Evolutionary conservation across 345 rosid species (phyloP), one percentile per base, ranked within the genome.

Genomic region (Citrus reticulata): DNA sequence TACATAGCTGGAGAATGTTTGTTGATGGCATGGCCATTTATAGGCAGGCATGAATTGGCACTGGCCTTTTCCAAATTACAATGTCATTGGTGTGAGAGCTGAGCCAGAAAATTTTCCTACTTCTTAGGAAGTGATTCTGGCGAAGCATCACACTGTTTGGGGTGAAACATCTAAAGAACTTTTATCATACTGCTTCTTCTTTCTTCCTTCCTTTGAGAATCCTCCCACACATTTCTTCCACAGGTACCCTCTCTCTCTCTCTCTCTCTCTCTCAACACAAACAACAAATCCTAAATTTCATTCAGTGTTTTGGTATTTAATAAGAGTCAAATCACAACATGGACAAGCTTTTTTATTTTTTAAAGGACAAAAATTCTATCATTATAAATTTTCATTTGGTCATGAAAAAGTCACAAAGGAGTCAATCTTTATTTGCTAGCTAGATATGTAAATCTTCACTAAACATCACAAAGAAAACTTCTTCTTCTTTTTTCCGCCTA

Each of bases 141-240:
- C 35, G 24, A 57, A 63, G n/a, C 40, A 55, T 61, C 73, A 73
- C 51, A 13, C 51, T 4, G 65, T 5, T 60, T 49, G 59, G 67
- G 37, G 25, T 32, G 42, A 0, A 30, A 30, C 4, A 14, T 29
- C 39, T 40, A 58, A 30, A 68, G 9, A 66, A 22, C 64, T 70
- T 73, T 58, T 67, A 57, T 70, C 72, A 55, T 39, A 67, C 73
- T 34, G 58, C 58, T 24, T 57, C 25, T 25, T 25, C 71, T 37
- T 81, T 60, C 57, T 73, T 54, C 83, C 67, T 76, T 20, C 81
- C 70, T 67, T 78, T 73, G 81, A 66, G 82, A 68, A 79, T 67
- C 83, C 65, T 29, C 42, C 73, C 19, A 19, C 65, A 35, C 16
- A 46, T 67, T 71, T 74, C 81, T 77, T 35, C 64, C 5, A 27